Base-by-base conservation (phyloP, 2,329 filamentous ascomycete species). In the Alternaria dauci region DNA sequence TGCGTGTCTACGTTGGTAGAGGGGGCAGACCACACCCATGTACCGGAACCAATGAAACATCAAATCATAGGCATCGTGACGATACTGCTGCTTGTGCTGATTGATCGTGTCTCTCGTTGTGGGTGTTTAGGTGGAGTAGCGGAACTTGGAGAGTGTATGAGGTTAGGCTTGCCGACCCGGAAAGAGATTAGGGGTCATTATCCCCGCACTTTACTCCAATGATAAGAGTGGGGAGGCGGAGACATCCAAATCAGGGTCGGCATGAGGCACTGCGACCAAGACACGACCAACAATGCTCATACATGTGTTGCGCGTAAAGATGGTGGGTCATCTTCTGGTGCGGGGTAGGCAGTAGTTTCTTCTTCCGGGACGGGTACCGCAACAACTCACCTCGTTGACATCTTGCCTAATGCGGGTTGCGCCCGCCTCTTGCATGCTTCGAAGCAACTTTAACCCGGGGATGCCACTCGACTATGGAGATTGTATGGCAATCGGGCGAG, bases 401-500 rank as follows among this genome's bases (percentile, higher is more conserved):
- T 25, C 18, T 30, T n/a, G 25, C 52, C 41, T 20, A 46, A 46
- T 26, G 30, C n/a, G 42, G 41, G n/a, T 14, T 38, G 41, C n/a
- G 36, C 20, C 46, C 38, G 54, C 38, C n/a, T 23, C 4, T 18
- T 25, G 16, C 18, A 16, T 14, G 14, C 44, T 16, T 52, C 8
- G 16, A 52, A 25, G 28, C 4, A 28, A 8, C 3, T 1, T 20
- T 11, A 8, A n/a, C 28, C 25, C 8, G 8, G 14, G 1, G 28
- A 38, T 16, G 14, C 26, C 36, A 14, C 46, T 26, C 7, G 34
- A 28, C 5, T 1, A 57, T 52, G 54, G 46, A 57, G 8, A 43
- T 57, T 12, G 30, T 57, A 43, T 57, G 54, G 54, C 54, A 57
- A 1, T 51, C 54, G 38, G 38, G 46, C 14, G 38, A 42, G 18